A percentile compares a stretch with the other conserved stretches of the same genome.
These are phyloP conservation scores for Calonectria hawksworthii DNA, from an alignment of 2,329 filamentous ascomycete genomes.

Conservation along the genomic window DNA sequence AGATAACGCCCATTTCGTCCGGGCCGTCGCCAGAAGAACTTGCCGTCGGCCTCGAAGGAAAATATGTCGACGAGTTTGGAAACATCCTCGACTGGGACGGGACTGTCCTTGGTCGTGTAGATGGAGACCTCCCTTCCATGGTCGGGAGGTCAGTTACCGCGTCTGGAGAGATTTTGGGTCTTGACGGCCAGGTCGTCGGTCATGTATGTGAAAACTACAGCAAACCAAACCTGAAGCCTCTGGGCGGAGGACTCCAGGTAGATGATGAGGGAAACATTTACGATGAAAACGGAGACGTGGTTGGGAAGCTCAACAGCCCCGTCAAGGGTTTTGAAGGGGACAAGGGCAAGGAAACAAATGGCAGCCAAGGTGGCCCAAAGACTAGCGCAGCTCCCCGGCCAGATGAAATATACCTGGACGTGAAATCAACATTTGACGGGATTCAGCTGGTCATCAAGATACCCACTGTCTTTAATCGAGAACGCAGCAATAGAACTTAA, in stretches of 20 bases:
- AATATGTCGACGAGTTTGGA: slow-evolving; percentile 66
- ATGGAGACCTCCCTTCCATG: slow-evolving; percentile 69
- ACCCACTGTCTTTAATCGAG: slow-evolving; percentile 65
- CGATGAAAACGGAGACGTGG: slow-evolving; percentile 67
- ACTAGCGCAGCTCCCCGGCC: slow-evolving; percentile 57
- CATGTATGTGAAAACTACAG: slow-evolving; percentile 74
- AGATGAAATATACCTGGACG: slow-evolving; percentile 69
- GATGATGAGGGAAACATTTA: slow-evolving; percentile 71
- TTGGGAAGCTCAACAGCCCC: slow-evolving; percentile 73
- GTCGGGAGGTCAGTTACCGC: slow-evolving; percentile 62
- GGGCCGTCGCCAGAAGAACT: slow-evolving; percentile 51
- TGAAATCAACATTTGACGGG: slow-evolving; percentile 70
- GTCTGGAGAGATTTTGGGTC: slow-evolving; percentile 73
- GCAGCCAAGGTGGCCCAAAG: slow-evolving; percentile 40
- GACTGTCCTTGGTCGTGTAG: slow-evolving; percentile 65
- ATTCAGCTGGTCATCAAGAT: slow-evolving; percentile 71
- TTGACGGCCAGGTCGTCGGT: slow-evolving; percentile 84
- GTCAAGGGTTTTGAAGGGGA: neutral
- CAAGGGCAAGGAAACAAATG: slow-evolving; percentile 7
- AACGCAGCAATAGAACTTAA: slow-evolving; percentile 26
- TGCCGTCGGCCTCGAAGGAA: slow-evolving; percentile 60
- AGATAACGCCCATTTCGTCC: slow-evolving; percentile 56
- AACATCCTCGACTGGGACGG: slow-evolving; percentile 66
- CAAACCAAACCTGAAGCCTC: slow-evolving; percentile 65
- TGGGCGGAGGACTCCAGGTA: slow-evolving; percentile 66